Percentiles rank a stretch among this genome's conserved stretches.
phyloP scores from a whole-genome alignment of 768 basidiomycete species.

The Lentinula boryana region DNA sequence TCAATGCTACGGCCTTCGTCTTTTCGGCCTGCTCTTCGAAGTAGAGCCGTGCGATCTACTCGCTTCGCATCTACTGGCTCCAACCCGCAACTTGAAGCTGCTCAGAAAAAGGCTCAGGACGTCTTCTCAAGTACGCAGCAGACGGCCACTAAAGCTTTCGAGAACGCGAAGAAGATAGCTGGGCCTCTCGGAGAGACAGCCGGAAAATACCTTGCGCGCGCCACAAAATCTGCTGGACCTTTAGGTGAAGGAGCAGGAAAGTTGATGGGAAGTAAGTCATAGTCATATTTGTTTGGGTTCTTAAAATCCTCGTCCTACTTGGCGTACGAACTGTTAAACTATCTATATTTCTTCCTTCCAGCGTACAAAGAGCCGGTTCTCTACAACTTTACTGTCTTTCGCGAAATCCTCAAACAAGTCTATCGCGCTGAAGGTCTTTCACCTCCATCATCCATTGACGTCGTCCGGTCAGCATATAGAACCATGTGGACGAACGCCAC shows the following conservation, averaged over 20 bases:
- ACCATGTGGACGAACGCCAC: constrained; percentile 59
- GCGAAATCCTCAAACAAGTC: constrained; percentile 71
- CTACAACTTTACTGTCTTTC: constrained; percentile 75
- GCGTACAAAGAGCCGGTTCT: constrained; percentile 73
- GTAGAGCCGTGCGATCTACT: constrained; percentile 12
- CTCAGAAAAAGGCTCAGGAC: constrained; percentile 71
- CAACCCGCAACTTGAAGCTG: constrained; percentile 34
- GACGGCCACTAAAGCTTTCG: constrained; percentile 46
- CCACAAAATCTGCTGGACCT: constrained; percentile 42
- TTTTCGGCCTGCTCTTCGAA: constrained; percentile 22
- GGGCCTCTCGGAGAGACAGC: constrained; percentile 49
- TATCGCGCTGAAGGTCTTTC: constrained; percentile 67
- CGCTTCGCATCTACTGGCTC: constrained; percentile 33
- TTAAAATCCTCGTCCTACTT: not conserved
- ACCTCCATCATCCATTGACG: constrained; percentile 56
- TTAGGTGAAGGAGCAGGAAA: constrained; percentile 49
- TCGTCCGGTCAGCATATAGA: constrained; percentile 54
- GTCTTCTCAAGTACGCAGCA: constrained; percentile 54
- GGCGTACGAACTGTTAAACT: not conserved
- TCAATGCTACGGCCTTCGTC: not conserved
- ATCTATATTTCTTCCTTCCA: constrained; percentile 15
- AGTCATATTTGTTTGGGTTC: constrained; percentile 8
- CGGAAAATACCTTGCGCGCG: constrained; percentile 48
- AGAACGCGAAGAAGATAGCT: constrained; percentile 39
- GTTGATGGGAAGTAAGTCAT: constrained; percentile 36